Base-by-base conservation (phyloP, 2,329 filamentous ascomycete genomes). In the Colletotrichum tabaci region DNA sequence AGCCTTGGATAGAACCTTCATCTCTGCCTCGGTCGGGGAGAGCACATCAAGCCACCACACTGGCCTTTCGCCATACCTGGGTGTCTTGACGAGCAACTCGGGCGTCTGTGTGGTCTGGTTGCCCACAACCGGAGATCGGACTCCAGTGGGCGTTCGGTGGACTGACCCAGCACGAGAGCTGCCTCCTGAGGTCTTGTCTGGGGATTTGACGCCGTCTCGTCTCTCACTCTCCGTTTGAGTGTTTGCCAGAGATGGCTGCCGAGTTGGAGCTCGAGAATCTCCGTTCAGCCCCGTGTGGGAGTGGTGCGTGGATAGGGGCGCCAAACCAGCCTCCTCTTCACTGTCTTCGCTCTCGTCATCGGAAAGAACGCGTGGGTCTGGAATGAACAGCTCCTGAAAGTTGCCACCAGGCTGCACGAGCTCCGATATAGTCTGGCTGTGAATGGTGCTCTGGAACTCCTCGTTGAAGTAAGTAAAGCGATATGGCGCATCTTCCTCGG, bases 381-480 rank as follows among this genome's bases (percentile, higher is more conserved):
- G 96, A 26, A 97, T 89, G 79, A 99, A 99, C 0, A 99, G 88
- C 76, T 98, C 94, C 71, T 88, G 88, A 80, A 99, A 99, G 53
- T 89, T 93, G 72, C 92, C 89, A 7, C 94, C 96, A 0, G 94
- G 92, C 75, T 98, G 95, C 10, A 97, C 89, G 23, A 99, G 88
- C 80, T 98, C 96, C 2, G 95, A 97, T 68, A 99, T 98, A 0
- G 93, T 96, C 81, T 97, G 94, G 72, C 95, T 96, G 81, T 99
- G 96, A 73, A 99, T 97, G 0, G 96, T 99, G 80, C 94, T 97
- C 77, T 94, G 93, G 67, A 98, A 94, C 74, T 98, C 94, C 79
- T 98, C 96, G 81, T 98, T 98, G 87, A 99, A 99, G 81, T 99
- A 99, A 0, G 96, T 98, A 80, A 98, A 99, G 35, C 96, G 90